These are phyloP conservation scores for Salix dunnii DNA, from an alignment of 345 rosid genomes.

Conservation along the genomic window DNA sequence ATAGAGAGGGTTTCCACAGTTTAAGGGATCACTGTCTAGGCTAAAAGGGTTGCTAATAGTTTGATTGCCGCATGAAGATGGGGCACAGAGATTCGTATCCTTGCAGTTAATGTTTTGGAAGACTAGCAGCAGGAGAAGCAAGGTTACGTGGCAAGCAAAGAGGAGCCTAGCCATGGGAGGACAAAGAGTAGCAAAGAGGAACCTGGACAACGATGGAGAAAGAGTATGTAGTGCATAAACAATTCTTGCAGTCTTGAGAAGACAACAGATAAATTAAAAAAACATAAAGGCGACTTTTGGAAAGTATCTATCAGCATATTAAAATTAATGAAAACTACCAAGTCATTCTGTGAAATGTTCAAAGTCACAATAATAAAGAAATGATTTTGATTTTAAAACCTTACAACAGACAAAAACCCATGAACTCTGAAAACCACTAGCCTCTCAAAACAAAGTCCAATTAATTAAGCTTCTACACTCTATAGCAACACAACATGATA, in stretches of 20 bases:
- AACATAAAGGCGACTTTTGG: too few species aligned
- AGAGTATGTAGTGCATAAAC: neutral
- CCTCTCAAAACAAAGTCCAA: too few species aligned
- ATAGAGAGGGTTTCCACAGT: neutral
- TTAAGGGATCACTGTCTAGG: neutral
- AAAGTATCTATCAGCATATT: too few species aligned
- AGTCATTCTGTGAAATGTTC: too few species aligned
- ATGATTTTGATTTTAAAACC: too few species aligned
- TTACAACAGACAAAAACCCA: too few species aligned
- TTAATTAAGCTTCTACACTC: too few species aligned
- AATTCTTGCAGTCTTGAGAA: neutral
- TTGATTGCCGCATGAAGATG: slow-evolving; percentile 21
- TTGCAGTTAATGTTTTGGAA: neutral
- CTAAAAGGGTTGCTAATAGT: slow-evolving; percentile 5
- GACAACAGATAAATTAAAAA: too few species aligned
- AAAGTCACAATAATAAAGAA: too few species aligned
- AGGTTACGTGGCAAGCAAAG: neutral
- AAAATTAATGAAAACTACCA: too few species aligned
- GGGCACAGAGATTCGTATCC: neutral
- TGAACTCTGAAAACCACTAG: too few species aligned
- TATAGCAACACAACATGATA: too few species aligned
- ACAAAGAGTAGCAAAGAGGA: neutral
- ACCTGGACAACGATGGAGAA: neutral
- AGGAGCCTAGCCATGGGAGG: neutral
- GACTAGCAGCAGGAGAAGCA: neutral